phyloP scores from a whole-genome alignment of 208 protist genomes.

The Acanthamoeba triangularis region DNA sequence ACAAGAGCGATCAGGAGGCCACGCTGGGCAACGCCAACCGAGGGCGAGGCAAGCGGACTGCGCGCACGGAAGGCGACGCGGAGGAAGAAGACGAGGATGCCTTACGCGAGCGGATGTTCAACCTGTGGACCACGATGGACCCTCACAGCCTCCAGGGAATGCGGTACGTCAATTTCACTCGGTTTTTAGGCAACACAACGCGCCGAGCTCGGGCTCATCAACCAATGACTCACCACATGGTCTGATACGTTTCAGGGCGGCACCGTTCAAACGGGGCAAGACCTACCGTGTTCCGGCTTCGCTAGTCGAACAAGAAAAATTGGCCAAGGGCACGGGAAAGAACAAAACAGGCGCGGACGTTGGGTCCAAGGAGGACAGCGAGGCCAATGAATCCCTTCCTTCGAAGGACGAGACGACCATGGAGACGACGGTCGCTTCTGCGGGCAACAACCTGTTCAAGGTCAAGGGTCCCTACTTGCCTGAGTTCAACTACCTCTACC shows the following conservation, averaged over 20 bases:
- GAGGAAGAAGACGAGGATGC: conserved; percentile 47
- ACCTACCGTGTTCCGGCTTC: conserved; percentile 50
- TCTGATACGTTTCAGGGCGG: not conserved
- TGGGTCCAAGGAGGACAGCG: conserved; percentile 5
- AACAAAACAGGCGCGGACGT: not conserved
- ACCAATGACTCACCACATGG: not conserved
- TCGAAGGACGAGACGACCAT: not conserved
- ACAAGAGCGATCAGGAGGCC: not conserved
- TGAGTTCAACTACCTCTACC: conserved; percentile 78
- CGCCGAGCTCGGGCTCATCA: not conserved
- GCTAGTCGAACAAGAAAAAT: not conserved
- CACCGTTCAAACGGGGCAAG: conserved; percentile 61
- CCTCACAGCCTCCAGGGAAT: conserved; percentile 58
- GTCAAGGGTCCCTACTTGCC: conserved; percentile 73
- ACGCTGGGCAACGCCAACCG: not conserved
- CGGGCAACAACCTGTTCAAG: conserved; percentile 11
- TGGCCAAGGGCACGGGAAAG: not conserved
- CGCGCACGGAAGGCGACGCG: not conserved
- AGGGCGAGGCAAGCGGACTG: not conserved
- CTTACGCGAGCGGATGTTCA: not conserved
- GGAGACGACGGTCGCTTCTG: not conserved
- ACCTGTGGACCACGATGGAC: conserved; percentile 69
- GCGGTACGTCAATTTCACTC: not conserved
- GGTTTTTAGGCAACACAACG: not conserved
- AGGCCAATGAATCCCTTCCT: conserved; percentile 9